These are phyloP conservation scores for Chimonanthus salicifolius DNA, from an alignment of 164 flowering plant species.

Conservation along the genomic window DNA sequence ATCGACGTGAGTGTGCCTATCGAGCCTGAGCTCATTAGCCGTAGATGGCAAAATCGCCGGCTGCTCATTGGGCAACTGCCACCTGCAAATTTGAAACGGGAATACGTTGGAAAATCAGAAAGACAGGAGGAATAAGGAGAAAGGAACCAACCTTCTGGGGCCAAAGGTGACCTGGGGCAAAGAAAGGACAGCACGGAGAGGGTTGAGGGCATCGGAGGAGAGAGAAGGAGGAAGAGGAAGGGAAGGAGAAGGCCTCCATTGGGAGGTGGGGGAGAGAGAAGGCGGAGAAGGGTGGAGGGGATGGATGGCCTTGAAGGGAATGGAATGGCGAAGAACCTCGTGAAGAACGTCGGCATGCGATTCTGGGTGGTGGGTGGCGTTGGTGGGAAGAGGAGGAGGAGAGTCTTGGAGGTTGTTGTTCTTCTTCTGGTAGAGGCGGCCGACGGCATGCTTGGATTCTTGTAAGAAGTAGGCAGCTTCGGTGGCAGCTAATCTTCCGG, in stretches of 20 bases:
- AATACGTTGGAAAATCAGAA: not conserved
- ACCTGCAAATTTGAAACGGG: slow-evolving; percentile 35
- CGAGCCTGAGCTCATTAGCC: slow-evolving; percentile 70
- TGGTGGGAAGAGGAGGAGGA: slow-evolving; percentile 7
- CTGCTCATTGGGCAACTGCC: slow-evolving; percentile 58
- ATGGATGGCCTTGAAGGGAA: slow-evolving; percentile 45
- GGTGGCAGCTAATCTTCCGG: slow-evolving; percentile 71
- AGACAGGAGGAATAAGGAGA: not conserved
- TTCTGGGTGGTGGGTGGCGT: slow-evolving; percentile 4
- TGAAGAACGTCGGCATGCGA: slow-evolving; percentile 71
- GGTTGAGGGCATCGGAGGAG: slow-evolving; percentile 56
- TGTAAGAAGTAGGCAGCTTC: slow-evolving; percentile 77
- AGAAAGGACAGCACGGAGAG: slow-evolving; percentile 61
- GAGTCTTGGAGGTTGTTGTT: slow-evolving; percentile 15
- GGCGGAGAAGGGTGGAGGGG: slow-evolving; percentile 24
- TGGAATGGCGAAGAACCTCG: slow-evolving; percentile 70
- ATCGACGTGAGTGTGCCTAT: slow-evolving; percentile 35
- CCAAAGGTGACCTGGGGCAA: slow-evolving; percentile 89
- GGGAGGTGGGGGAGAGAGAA: slow-evolving; percentile 37
- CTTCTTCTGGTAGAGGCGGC: slow-evolving; percentile 39
- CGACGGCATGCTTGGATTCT: slow-evolving; percentile 76
- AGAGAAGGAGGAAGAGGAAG: slow-evolving; percentile 12
- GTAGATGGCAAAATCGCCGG: slow-evolving; percentile 56
- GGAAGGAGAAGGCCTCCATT: slow-evolving; percentile 40
- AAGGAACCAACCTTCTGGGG: slow-evolving; percentile 39